Conservation (phyloP, 148 eudicot genomes). For the Rhododendron williamsianum region DNA sequence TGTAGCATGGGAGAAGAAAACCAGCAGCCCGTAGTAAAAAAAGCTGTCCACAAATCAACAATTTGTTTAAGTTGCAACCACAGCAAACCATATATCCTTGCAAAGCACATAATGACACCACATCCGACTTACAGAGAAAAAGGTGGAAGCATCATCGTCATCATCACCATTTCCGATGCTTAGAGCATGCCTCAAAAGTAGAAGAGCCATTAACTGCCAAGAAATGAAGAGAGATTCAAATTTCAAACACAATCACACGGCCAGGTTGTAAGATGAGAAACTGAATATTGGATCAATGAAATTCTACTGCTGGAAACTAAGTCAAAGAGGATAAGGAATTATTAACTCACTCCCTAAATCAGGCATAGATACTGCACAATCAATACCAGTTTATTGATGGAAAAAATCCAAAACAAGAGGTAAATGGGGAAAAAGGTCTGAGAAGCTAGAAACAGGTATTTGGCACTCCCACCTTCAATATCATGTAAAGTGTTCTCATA, state of each 20-base stretch:
- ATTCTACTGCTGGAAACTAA: conserved; percentile 1
- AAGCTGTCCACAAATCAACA: conserved; percentile 39
- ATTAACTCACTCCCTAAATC: not conserved
- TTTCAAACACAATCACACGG: not conserved
- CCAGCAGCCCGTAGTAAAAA: conserved; percentile 84
- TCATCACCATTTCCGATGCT: conserved; percentile 45
- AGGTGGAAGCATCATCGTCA: conserved; percentile 70
- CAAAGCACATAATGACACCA: not conserved
- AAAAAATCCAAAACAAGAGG: not conserved
- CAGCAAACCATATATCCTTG: not conserved
- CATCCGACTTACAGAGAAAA: conserved; percentile 58
- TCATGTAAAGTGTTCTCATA: not conserved
- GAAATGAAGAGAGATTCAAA: conserved; percentile 9
- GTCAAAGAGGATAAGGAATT: not conserved
- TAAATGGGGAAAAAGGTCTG: not conserved
- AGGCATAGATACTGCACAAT: not conserved
- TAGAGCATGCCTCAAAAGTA: conserved; percentile 81
- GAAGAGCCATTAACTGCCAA: conserved; percentile 72
- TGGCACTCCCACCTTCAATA: not conserved
- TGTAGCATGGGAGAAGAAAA: conserved; percentile 84
- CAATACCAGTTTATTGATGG: not conserved
- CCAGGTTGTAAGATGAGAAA: not conserved
- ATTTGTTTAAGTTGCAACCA: not conserved
- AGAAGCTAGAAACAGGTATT: not conserved
- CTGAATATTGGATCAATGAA: not conserved